These are phyloP conservation scores for Zalaria sp. DNA, from an alignment of 2,329 filamentous ascomycete species.

Conservation along the genomic window DNA sequence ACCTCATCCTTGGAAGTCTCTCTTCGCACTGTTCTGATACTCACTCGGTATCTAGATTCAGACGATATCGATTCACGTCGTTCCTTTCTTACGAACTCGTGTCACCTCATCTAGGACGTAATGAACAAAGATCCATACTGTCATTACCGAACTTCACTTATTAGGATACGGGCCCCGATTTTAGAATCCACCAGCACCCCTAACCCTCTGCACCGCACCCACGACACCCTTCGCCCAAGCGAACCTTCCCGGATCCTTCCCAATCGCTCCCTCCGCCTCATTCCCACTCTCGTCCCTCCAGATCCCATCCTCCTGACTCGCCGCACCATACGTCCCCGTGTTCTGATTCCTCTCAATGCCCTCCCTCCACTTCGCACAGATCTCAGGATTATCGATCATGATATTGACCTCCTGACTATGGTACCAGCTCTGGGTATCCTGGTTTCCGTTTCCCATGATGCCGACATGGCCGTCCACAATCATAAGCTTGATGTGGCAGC, in stretches of 20 bases:
- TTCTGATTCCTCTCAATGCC: slow-evolving; percentile 53
- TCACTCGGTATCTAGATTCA: no score
- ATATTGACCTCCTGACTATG: slow-evolving; percentile 68
- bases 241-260: slow-evolving; percentile 38
- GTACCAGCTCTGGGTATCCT: slow-evolving; percentile 69
- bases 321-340: slow-evolving; percentile 43
- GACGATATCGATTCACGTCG: no score
- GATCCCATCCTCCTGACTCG: slow-evolving; percentile 41
- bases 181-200: slow-evolving; percentile 9
- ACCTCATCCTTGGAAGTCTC: no score
- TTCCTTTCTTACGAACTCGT: no score
- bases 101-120: no score
- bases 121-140: no score
- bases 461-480: slow-evolving; percentile 56
- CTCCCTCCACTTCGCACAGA: slow-evolving; percentile 34
- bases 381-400: slow-evolving; percentile 49
- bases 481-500: slow-evolving; percentile 66
- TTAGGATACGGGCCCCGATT: no score
- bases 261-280: slow-evolving; percentile 25
- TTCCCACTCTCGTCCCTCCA: slow-evolving; percentile 41
- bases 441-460: slow-evolving; percentile 63
- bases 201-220: slow-evolving; percentile 43
- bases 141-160: no score
- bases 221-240: slow-evolving; percentile 44
- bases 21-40: no score